A percentile compares a stretch with the other conserved stretches of the same genome.
Evolutionary conservation across 2,329 filamentous ascomycete genomes (phyloP).

Genomic region (Boeremia lycopersici): DNA sequence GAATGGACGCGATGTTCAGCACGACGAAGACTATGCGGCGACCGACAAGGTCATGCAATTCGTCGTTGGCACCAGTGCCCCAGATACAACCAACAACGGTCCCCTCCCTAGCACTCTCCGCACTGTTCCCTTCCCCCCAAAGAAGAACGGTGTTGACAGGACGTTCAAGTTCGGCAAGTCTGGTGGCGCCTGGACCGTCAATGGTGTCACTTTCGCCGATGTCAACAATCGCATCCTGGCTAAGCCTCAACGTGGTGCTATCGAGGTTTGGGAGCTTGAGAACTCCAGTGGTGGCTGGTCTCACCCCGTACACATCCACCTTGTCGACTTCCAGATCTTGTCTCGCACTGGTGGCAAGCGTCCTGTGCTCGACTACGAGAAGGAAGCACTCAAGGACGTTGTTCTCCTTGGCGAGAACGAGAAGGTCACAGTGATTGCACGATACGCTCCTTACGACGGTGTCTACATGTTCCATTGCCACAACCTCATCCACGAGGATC

Average conservation of each 20-base stretch:
- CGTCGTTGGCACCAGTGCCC: slow-evolving; percentile 51
- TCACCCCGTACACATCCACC: slow-evolving; percentile 64
- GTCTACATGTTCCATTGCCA: slow-evolving; percentile 58
- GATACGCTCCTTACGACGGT: slow-evolving; percentile 52
- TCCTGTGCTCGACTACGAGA: slow-evolving; percentile 59
- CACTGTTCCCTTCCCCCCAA: slow-evolving; percentile 41
- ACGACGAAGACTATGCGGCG: slow-evolving; percentile 59
- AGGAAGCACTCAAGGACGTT: slow-evolving; percentile 62
- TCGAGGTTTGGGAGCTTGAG: slow-evolving; percentile 48
- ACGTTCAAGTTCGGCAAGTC: slow-evolving; percentile 43
- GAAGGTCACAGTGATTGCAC: slow-evolving; percentile 39
- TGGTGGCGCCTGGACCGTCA: slow-evolving; percentile 47
- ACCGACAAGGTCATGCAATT: slow-evolving; percentile 53
- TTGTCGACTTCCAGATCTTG: slow-evolving; percentile 64
- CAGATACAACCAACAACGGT: slow-evolving; percentile 32
- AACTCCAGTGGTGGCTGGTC: slow-evolving; percentile 59
- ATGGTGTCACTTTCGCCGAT: slow-evolving; percentile 45
- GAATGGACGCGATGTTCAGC: slow-evolving; percentile 54
- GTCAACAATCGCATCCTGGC: slow-evolving; percentile 46
- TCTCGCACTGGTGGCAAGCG: slow-evolving; percentile 53
- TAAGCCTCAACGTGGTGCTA: slow-evolving; percentile 41
- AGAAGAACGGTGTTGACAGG: slow-evolving; percentile 37
- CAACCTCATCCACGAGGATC: slow-evolving; percentile 55
- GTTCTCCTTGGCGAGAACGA: slow-evolving; percentile 61
- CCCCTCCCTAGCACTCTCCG: slow-evolving; percentile 35